These are phyloP conservation scores for Cubamyces sp. DNA, from an alignment of 768 basidiomycete species.

Conservation along the genomic window DNA sequence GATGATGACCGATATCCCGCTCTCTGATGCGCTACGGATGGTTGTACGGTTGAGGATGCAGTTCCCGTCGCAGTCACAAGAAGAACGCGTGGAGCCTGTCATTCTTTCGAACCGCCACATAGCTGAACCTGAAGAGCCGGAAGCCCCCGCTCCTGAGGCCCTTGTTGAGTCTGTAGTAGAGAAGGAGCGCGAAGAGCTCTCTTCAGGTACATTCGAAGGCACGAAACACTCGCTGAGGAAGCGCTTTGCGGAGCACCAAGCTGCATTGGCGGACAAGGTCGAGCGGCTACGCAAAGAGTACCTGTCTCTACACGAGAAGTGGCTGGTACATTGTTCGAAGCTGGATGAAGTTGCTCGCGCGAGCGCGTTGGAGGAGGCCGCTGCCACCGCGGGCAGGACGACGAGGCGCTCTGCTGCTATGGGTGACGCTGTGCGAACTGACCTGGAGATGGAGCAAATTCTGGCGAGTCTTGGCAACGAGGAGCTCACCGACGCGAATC, in stretches of 20 bases:
- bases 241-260: constrained; percentile 58
- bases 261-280: constrained; percentile 55
- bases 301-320: constrained; percentile 65
- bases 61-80: constrained; percentile 58
- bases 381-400: constrained; percentile 53
- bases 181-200: constrained; percentile 39
- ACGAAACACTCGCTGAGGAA: constrained; percentile 55
- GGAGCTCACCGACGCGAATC: constrained; percentile 89
- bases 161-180: constrained; percentile 53
- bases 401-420: constrained; percentile 77
- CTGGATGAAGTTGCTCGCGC: constrained; percentile 65
- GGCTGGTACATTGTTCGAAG: constrained; percentile 70
- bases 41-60: constrained; percentile 63
- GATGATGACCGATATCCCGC: constrained; percentile 37
- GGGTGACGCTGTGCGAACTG: constrained; percentile 90
- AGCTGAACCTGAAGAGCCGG: constrained; percentile 36
- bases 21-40: constrained; percentile 63
- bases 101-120: constrained; percentile 61
- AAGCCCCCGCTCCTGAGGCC: constrained; percentile 37
- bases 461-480: constrained; percentile 93
- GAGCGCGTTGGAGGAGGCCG: constrained; percentile 47
- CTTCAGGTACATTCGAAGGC: constrained; percentile 42
- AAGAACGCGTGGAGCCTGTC: constrained; percentile 66
- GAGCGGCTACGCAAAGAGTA: constrained; percentile 68
- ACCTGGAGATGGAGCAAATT: constrained; percentile 97